Base-by-base conservation (phyloP, 176 grass and related monocot species). In the Eragrostis nindensis region DNA sequence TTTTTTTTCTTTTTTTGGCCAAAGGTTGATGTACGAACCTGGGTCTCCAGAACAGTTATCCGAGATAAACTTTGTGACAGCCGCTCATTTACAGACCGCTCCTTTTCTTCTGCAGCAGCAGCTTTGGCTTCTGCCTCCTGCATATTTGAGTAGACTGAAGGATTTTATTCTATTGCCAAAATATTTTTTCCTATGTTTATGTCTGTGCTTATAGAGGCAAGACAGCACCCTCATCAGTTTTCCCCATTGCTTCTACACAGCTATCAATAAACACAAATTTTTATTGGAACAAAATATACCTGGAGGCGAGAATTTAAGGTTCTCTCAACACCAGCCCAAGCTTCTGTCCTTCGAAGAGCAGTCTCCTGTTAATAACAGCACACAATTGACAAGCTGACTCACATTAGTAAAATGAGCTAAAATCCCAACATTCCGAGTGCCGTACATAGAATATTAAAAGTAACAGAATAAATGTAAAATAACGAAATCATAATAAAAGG, bases 121-220 rank as follows among this genome's bases (percentile, higher is more conserved):
- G 93, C 91, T 91, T 99, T 99, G 14, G 97, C 97, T 84, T 99
- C 97, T 79, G 93, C 93, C 72, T 99, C 97, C 97, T 99, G 93
- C 78, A 88, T 90, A 96, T 78, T 82, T 65, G 17, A 78, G 59
- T 59, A 86, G 41, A 52, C 45, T 15, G 56, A 82, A 49, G 61
- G 5, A 68, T 62, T 49, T 71, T 73, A 78, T 3, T 55, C 66
- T 40, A 70, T 47, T 61, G 29, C 48, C 71, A 17, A 77, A 56
- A 40, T 77, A 61, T 71, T 57, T 69, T 44, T 62, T 39, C 19
- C 7, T 70, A 18, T 84, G 5, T 54, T 86, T 73, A 14, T 56
- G 9, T 40, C 15, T 82, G 74, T 70, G 25, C 24, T 61, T 13
- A 11, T 82, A 55, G 64, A 54, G 73, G 26, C 12, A 64, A 76